Conservation (phyloP, 495 filamentous ascomycete species). For the Neurospora sp. region DNA sequence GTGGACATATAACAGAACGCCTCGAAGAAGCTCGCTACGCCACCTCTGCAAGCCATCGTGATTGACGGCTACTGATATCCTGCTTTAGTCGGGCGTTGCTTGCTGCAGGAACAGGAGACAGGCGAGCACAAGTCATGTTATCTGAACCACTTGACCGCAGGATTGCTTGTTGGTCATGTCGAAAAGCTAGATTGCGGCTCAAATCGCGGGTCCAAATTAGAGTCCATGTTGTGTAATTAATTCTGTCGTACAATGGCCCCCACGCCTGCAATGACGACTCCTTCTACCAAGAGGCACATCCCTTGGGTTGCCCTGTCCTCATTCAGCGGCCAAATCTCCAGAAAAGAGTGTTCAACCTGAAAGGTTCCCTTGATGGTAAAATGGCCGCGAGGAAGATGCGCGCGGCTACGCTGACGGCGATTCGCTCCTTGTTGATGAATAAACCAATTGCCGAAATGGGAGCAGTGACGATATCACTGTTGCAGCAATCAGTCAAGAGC, state of each 20-base stretch:
- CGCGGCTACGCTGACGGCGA: neutral
- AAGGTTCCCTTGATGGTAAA: neutral
- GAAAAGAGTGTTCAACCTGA: neutral
- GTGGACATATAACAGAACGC: neutral
- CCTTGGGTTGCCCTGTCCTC: neutral
- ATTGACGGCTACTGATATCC: neutral
- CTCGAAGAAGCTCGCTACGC: neutral
- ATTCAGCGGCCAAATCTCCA: neutral
- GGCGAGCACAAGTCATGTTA: neutral
- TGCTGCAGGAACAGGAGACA: constrained; percentile 15
- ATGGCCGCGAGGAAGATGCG: neutral
- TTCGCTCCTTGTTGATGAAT: neutral
- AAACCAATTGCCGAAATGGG: neutral
- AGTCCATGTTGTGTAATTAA: neutral
- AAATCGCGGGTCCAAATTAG: neutral
- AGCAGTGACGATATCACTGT: no score
- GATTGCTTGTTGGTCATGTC: neutral
- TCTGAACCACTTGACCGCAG: neutral
- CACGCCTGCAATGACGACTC: neutral
- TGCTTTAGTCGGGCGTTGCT: neutral
- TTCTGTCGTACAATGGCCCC: neutral
- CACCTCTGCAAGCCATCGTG: neutral
- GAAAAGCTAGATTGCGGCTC: neutral
- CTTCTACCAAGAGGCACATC: neutral
- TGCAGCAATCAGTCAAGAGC: neutral